phyloP scores from a whole-genome alignment of 169 alveolate species.

The Cryptosporidium ryanae region DNA sequence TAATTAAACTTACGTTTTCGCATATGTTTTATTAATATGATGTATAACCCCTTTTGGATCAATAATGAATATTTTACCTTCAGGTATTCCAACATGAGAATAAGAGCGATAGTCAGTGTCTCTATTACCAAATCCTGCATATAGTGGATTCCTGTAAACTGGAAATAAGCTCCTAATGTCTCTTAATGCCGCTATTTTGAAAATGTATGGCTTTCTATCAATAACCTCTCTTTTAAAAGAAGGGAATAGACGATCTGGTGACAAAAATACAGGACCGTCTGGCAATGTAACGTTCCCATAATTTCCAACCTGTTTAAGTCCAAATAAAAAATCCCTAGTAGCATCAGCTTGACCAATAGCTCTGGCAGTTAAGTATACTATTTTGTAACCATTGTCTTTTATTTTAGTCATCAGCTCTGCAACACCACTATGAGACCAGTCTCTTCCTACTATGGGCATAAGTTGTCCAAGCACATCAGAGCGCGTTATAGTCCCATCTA shows the following conservation, averaged over 20 bases:
- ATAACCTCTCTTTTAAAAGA: conserved; percentile 97
- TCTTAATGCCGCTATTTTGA: conserved; percentile 94
- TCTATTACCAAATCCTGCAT: conserved; percentile 98
- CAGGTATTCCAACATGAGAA: conserved; percentile 92
- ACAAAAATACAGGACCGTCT: conserved; percentile 96
- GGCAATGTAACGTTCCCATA: conserved; percentile 80
- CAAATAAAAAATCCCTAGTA: conserved; percentile 92
- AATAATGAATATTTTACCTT: conserved; percentile 90
- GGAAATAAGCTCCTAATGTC: conserved; percentile 94
- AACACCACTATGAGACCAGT: conserved; percentile 97
- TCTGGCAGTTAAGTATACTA: conserved; percentile 96
- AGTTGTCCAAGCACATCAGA: conserved; percentile 97
- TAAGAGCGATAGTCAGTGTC: conserved; percentile 93
- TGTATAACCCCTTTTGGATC: conserved; percentile 89
- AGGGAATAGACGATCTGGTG: conserved; percentile 95
- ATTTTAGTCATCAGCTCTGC: conserved; percentile 92
- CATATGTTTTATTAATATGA: conserved; percentile 87
- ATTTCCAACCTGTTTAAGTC: conserved; percentile 88
- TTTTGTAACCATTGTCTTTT: conserved; percentile 92
- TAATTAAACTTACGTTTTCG: conserved; percentile 83
- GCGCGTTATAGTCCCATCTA: conserved; percentile 97
- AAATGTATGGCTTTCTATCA: conserved; percentile 92
- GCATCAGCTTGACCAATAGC: conserved; percentile 97
- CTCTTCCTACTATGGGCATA: conserved; percentile 96
- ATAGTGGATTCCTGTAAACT: conserved; percentile 89